Evolutionary conservation across 805 yeast species (phyloP).

Genomic region (Priceomyces castillae): DNA sequence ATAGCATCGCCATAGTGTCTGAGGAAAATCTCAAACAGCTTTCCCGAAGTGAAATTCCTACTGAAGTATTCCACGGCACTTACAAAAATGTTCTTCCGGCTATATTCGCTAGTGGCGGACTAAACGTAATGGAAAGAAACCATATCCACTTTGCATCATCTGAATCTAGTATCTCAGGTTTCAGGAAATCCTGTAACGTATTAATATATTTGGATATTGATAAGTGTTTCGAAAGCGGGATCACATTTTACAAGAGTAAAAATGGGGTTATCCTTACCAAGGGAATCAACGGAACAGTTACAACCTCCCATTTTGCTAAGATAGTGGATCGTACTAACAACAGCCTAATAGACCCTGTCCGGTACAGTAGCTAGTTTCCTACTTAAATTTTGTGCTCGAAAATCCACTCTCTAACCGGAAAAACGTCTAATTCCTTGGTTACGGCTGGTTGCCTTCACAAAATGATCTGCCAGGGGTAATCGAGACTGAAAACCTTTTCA

Average conservation of each 20-base stretch:
- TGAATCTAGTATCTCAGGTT: slow-evolving; percentile 59
- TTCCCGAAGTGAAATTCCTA: slow-evolving; percentile 45
- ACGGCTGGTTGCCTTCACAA: too few species aligned
- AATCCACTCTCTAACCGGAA: too few species aligned
- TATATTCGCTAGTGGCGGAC: slow-evolving; percentile 54
- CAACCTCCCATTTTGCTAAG: slow-evolving; percentile 13
- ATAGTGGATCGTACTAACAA: background rate
- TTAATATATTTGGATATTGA: slow-evolving; percentile 61
- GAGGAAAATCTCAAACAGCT: slow-evolving; percentile 41
- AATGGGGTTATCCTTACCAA: slow-evolving; percentile 74
- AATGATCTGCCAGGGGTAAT: too few species aligned
- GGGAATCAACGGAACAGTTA: slow-evolving; percentile 60
- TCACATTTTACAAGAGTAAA: slow-evolving; percentile 57
- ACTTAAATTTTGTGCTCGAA: background rate
- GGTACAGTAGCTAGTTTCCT: background rate
- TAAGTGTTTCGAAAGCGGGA: slow-evolving; percentile 41
- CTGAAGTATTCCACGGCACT: slow-evolving; percentile 78
- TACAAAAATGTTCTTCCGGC: slow-evolving; percentile 42
- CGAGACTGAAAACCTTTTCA: too few species aligned
- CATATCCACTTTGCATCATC: slow-evolving; percentile 85
- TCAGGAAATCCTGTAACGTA: slow-evolving; percentile 57
- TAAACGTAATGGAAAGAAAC: slow-evolving; percentile 68
- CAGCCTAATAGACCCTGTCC: background rate
- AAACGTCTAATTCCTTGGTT: too few species aligned
- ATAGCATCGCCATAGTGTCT: slow-evolving; percentile 54